phyloP scores from a whole-genome alignment of 2,329 filamentous ascomycete species.

The Nemania diffusa region DNA sequence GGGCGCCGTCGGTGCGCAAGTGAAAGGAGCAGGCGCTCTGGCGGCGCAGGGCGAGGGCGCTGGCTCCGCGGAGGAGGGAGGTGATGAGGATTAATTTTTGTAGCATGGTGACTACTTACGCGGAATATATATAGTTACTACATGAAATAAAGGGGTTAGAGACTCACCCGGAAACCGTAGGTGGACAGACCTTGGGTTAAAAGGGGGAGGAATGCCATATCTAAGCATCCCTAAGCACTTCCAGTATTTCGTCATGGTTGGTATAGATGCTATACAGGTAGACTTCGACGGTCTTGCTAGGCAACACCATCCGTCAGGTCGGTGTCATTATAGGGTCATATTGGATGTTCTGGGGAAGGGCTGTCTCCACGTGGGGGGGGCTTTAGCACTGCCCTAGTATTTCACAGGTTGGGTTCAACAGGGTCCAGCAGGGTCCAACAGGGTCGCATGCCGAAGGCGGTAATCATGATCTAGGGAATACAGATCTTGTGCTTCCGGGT shows the following conservation, averaged over 20 bases:
- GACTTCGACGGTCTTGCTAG: constrained; percentile 10
- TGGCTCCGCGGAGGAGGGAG: constrained; percentile 37
- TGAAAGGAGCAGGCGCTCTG: constrained; percentile 60
- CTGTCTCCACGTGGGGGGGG: constrained; percentile 8
- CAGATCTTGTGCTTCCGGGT: neutral
- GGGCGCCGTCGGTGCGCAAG: constrained; percentile 59
- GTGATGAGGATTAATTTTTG: constrained; percentile 35
- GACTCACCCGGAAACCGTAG: neutral
- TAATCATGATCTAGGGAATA: neutral
- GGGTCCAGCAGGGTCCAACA: neutral
- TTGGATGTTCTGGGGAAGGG: neutral
- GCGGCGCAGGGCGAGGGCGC: constrained; percentile 40
- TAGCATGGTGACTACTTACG: constrained; percentile 36
- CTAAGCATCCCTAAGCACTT: neutral
- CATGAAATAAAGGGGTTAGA: neutral
- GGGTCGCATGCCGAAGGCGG: neutral
- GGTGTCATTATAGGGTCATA: neutral
- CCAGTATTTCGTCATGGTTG: neutral
- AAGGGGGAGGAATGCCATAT: neutral
- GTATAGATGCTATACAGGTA: constrained; percentile 4
- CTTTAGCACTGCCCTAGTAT: constrained; percentile 7
- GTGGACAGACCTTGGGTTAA: neutral
- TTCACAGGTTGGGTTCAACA: neutral
- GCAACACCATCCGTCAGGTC: constrained; percentile 25
- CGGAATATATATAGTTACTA: neutral